Conservation (phyloP, 2,329 filamentous ascomycete genomes). For the Juglanconis juglandina region DNA sequence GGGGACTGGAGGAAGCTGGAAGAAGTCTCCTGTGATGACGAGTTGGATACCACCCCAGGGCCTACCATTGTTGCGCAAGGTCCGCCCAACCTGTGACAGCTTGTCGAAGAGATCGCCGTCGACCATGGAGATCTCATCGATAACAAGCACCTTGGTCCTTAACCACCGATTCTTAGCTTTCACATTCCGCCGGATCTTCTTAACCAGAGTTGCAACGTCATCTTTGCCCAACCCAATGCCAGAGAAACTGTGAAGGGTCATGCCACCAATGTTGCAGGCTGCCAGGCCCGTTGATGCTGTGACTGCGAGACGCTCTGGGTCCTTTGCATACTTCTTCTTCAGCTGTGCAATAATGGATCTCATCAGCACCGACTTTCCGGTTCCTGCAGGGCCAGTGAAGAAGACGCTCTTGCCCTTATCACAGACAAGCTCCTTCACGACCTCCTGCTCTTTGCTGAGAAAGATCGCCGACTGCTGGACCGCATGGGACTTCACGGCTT, state of each 20-base stretch:
- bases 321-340: conserved; percentile 69
- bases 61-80: conserved; percentile 82
- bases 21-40: conserved; percentile 95
- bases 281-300: conserved; percentile 95
- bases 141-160: conserved; percentile 78
- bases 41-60: conserved; percentile 96
- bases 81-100: conserved; percentile 80
- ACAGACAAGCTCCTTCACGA: conserved; percentile 79
- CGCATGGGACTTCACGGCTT: conserved; percentile 34
- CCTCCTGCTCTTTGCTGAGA: conserved; percentile 80
- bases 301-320: conserved; percentile 83
- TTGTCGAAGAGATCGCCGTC: conserved; percentile 97
- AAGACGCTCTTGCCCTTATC: conserved; percentile 84
- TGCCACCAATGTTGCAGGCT: conserved; percentile 93
- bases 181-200: conserved; percentile 83
- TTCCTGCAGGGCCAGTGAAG: conserved; percentile 95
- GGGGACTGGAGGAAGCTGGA: conserved; percentile 91
- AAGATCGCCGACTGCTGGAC: conserved; percentile 55
- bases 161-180: conserved; percentile 90
- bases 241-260: conserved; percentile 92
- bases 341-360: conserved; percentile 82
- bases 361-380: conserved; percentile 95
- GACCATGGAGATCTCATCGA: conserved; percentile 98
- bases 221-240: conserved; percentile 96
- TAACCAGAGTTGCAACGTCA: conserved; percentile 71